phyloP scores from a whole-genome alignment of 78 protist species.

The Planoprotostelium fungivorum region DNA sequence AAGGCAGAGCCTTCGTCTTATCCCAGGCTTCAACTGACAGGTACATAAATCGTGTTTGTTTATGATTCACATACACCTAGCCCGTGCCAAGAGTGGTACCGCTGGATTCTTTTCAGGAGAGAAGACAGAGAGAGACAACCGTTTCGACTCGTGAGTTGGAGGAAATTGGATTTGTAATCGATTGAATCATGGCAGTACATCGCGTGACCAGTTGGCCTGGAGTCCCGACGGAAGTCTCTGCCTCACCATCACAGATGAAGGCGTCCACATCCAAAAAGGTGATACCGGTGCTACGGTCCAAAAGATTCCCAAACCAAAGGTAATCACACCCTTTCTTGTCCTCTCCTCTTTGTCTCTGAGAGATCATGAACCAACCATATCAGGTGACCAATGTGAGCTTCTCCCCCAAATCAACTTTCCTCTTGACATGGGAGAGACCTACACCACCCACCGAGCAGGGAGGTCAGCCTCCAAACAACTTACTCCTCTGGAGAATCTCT shows the following conservation, averaged over 20 bases:
- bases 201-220: not conserved
- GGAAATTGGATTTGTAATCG: no score
- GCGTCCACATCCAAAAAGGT: not conserved
- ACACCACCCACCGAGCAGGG: not conserved
- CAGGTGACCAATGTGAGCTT: slow-evolving; percentile 25
- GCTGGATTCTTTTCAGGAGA: no score
- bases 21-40: no score
- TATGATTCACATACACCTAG: no score
- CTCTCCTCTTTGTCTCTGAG: not conserved
- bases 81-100: no score
- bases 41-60: no score
- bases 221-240: not conserved
- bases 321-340: not conserved
- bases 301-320: not conserved
- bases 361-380: not conserved
- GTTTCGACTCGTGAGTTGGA: no score
- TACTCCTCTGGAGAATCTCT: not conserved
- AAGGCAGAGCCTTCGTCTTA: no score
- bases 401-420: slow-evolving; percentile 39
- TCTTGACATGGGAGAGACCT: slow-evolving; percentile 52
- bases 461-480: not conserved
- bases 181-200: not conserved
- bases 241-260: not conserved
- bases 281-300: not conserved
- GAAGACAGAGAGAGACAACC: no score